Conservation (phyloP, 2,329 filamentous ascomycete genomes). For the Penicillium sp. region DNA sequence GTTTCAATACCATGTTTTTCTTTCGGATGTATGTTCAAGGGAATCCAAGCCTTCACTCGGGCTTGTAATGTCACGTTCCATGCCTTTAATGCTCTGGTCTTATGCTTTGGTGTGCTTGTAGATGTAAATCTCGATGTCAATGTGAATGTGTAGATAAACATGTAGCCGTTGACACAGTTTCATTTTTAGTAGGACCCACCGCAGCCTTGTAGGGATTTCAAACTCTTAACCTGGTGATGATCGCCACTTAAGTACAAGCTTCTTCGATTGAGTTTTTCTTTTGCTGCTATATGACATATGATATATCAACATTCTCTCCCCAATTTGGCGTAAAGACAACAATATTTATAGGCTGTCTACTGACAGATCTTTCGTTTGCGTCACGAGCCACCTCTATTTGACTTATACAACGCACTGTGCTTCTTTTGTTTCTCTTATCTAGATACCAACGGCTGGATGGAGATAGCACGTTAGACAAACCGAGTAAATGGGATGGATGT, state of each 20-base stretch:
- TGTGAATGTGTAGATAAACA: background rate
- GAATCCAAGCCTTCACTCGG: constrained; percentile 22
- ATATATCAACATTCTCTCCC: background rate
- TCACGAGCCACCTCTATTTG: background rate
- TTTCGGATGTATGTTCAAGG: constrained; percentile 17
- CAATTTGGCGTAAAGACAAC: no score
- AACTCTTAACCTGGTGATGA: background rate
- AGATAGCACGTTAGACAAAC: background rate
- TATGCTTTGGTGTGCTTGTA: background rate
- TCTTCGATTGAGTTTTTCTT: background rate
- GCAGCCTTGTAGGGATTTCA: background rate
- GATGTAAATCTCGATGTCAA: background rate
- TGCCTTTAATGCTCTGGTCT: constrained; percentile 15
- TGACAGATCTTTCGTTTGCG: background rate
- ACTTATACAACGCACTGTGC: no score
- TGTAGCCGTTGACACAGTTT: background rate
- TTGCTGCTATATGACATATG: no score
- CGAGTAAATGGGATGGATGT: background rate
- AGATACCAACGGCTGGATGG: background rate
- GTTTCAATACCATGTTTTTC: constrained; percentile 25
- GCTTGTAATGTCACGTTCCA: constrained; percentile 29
- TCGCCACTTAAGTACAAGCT: background rate
- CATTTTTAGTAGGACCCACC: background rate
- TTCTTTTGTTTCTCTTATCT: background rate
- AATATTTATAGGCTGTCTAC: no score